These are phyloP conservation scores for Stellera chamaejasme DNA, from an alignment of 345 rosid genomes.

Conservation along the genomic window DNA sequence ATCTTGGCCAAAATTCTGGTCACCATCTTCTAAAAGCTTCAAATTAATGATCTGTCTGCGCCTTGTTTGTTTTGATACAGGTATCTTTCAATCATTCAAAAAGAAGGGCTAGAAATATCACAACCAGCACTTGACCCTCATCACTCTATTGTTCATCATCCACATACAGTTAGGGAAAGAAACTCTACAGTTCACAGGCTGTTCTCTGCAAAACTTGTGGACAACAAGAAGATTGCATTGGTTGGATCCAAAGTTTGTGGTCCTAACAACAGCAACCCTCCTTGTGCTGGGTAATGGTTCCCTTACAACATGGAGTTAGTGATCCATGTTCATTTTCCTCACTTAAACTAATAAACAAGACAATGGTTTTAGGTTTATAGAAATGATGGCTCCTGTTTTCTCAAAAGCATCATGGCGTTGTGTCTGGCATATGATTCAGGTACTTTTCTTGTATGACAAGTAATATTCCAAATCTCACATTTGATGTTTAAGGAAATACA, in stretches of 20 bases:
- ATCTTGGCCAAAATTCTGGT: no score
- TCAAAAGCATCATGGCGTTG: slow-evolving; percentile 79
- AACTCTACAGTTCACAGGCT: slow-evolving; percentile 42
- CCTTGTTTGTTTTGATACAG: slow-evolving; percentile 18
- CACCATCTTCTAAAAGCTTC: no score
- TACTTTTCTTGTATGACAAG: slow-evolving; percentile 6
- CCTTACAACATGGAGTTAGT: no score
- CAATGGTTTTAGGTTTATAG: slow-evolving; percentile 49
- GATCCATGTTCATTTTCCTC: not conserved
- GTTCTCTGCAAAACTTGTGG: slow-evolving; percentile 14
- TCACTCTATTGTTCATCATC: slow-evolving; percentile 41
- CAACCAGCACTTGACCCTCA: slow-evolving; percentile 70
- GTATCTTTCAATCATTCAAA: slow-evolving; percentile 45
- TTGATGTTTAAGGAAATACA: no score
- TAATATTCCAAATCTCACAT: no score
- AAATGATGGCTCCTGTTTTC: slow-evolving; percentile 93
- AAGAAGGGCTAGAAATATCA: slow-evolving; percentile 69
- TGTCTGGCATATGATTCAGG: slow-evolving; percentile 86
- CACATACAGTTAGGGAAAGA: slow-evolving; percentile 32
- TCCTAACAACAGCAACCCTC: no score
- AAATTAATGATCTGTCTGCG: no score
- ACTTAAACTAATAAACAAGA: not conserved
- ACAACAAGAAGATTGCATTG: no score
- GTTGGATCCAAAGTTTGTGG: no score
- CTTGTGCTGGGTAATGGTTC: no score